Evolutionary conservation across 2,329 filamentous ascomycete species (phyloP).

Genomic region (Aspergillus alliaceus): DNA sequence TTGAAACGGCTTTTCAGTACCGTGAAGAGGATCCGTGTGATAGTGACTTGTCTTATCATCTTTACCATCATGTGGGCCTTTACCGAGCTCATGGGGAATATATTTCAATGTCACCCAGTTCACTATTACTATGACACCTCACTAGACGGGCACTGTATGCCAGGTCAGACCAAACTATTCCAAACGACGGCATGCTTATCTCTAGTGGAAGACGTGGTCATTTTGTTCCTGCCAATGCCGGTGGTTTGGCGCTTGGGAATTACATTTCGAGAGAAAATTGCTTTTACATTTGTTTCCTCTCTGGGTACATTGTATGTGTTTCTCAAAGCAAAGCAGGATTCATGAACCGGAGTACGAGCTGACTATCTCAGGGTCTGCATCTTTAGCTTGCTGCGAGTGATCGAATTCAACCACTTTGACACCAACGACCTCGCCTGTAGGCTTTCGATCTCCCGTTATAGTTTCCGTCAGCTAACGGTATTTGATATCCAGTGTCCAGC

Average conservation of each 20-base stretch:
- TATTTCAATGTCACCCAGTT: conserved; percentile 20
- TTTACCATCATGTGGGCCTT: conserved; percentile 17
- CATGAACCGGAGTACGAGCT: background rate
- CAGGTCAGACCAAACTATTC: conserved; percentile 16
- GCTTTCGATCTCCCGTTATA: background rate
- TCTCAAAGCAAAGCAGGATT: too few species aligned
- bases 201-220: conserved; percentile 17
- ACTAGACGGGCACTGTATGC: conserved; percentile 19
- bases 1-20: conserved; percentile 15
- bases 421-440: conserved; percentile 10
- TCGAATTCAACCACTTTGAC: conserved; percentile 6
- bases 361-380: background rate
- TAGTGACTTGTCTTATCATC: conserved; percentile 4
- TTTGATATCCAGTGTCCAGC: conserved; percentile 14
- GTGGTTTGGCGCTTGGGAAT: conserved; percentile 20
- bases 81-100: conserved; percentile 18
- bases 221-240: conserved; percentile 18
- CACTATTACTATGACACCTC: conserved; percentile 19
- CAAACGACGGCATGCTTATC: conserved; percentile 15
- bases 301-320: conserved; percentile 11
- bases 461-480: background rate
- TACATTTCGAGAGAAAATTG: conserved; percentile 6
- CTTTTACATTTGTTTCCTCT: conserved; percentile 11
- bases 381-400: conserved; percentile 5
- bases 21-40: background rate